Evolutionary conservation across 2,329 filamentous ascomycete species (phyloP), one percentile per base, ranked within the genome.

Genomic region (Arthrobotrys pseudoclavata): DNA sequence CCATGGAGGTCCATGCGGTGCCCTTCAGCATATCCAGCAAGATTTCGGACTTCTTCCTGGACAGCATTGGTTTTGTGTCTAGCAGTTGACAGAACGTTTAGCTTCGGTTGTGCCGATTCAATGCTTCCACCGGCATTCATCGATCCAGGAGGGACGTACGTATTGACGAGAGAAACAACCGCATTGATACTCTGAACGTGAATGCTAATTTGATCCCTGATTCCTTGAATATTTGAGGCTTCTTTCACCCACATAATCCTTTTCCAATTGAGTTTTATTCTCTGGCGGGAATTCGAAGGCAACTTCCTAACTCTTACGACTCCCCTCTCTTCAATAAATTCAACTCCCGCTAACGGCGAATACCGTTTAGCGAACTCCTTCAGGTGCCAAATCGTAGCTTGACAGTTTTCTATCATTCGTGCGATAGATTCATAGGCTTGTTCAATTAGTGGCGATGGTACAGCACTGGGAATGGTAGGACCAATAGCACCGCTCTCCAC

Each of bases 121-220:
- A 37, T 57, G 52, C 18, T 22, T 37, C 52, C 52, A 57, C n/a
- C 18, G 31, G n/a, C 15, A 22, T 45, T n/a, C 29, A 57, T 57
- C 34, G 34, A 60, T 60, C 34, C 55, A 29, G 55, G 31, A 37
- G 24, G 52, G 12, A 77, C 74, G 45, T 77, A 77, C 74, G 74
- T 71, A 71, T 77, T 77, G 29, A 77, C 74, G 62, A 77, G 66
- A 18, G 74, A 70, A 15, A 77, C 74, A 24, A 77, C 74, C 13
- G 74, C 74, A 29, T 55, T 77, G 61, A 77, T 77, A 40, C 74
- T 77, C 34, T 77, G 74, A 40, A 77, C 74, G 48, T 77, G 74
- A 37, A 77, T 77, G 61, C 74, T 77, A 34, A 77, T 77, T 37
- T 71, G 74, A 45, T 77, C 74, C 61, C 74, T 70, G 24, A 77